These are phyloP conservation scores for Microcera coccophila DNA, from an alignment of 2,329 filamentous ascomycete species.

Conservation along the genomic window DNA sequence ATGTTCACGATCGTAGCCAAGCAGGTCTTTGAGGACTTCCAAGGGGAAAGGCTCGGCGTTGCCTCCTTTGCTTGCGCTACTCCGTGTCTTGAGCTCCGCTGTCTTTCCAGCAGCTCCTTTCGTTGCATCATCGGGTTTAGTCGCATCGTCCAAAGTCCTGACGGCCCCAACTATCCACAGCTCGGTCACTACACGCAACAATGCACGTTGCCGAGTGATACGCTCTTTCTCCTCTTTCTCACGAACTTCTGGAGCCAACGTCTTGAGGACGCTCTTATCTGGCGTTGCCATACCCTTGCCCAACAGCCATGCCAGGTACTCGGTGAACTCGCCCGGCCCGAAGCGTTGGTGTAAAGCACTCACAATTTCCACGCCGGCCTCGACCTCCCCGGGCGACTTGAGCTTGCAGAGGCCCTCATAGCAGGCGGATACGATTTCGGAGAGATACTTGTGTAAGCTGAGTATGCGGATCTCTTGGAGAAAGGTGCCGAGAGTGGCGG, in stretches of 20 bases:
- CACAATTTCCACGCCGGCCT: constrained; percentile 86
- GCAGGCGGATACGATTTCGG: constrained; percentile 92
- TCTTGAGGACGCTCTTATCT: constrained; percentile 78
- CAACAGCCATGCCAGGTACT: constrained; percentile 86
- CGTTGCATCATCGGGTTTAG: constrained; percentile 59
- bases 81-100: constrained; percentile 54
- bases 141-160: constrained; percentile 69
- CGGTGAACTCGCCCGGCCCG: constrained; percentile 83
- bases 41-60: constrained; percentile 87
- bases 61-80: constrained; percentile 53
- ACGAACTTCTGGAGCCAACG: constrained; percentile 71
- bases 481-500: constrained; percentile 76
- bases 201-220: constrained; percentile 75
- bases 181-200: constrained; percentile 88
- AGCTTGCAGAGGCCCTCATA: constrained; percentile 91
- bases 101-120: constrained; percentile 61
- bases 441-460: constrained; percentile 93
- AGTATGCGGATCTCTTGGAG: constrained; percentile 84
- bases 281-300: constrained; percentile 88
- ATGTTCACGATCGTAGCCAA: constrained; percentile 91
- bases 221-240: constrained; percentile 97
- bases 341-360: constrained; percentile 96
- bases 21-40: constrained; percentile 94
- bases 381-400: constrained; percentile 86
- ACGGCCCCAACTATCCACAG: constrained; percentile 91